phyloP scores from a whole-genome alignment of 2,329 filamentous ascomycete genomes.

The Neospermospora avenae region DNA sequence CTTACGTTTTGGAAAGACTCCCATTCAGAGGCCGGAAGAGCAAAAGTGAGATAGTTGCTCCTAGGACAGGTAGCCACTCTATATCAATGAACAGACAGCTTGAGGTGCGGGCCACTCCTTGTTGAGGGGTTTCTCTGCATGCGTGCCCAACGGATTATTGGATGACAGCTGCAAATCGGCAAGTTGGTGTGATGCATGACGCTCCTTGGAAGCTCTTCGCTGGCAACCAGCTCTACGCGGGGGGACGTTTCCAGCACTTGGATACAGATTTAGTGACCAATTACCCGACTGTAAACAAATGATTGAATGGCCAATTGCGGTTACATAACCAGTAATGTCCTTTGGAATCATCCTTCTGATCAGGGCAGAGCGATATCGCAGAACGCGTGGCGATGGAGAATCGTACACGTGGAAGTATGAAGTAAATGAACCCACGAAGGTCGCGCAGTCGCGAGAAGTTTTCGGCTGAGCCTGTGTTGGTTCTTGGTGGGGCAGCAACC shows the following conservation, averaged over 20 bases:
- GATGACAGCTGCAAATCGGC: constrained; percentile 10
- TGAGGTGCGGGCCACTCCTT: not conserved
- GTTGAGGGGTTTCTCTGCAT: constrained; percentile 9
- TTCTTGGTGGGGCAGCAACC: not conserved
- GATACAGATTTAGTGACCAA: constrained; percentile 7
- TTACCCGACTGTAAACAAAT: not conserved
- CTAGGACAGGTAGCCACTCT: constrained; percentile 5
- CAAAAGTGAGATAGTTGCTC: constrained; percentile 4
- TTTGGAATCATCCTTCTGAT: not conserved
- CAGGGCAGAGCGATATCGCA: not conserved
- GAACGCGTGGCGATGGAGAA: not conserved
- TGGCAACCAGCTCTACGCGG: constrained; percentile 3
- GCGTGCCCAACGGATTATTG: constrained; percentile 11
- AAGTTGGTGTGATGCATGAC: constrained; percentile 12
- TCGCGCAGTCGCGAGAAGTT: not conserved
- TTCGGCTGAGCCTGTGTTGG: not conserved
- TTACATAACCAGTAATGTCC: not conserved
- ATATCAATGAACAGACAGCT: constrained; percentile 10
- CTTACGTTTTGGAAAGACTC: not conserved
- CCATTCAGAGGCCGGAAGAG: not conserved
- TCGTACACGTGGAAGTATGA: not conserved
- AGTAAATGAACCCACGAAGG: not conserved
- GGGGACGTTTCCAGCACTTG: not conserved
- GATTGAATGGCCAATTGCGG: constrained; percentile 2
- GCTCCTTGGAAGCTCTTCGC: constrained; percentile 8